A percentile compares a stretch with the other conserved stretches of the same genome.
Conservation (phyloP, 1,284 basidiomycete genomes). For the Paramarasmius palmivorus region DNA sequence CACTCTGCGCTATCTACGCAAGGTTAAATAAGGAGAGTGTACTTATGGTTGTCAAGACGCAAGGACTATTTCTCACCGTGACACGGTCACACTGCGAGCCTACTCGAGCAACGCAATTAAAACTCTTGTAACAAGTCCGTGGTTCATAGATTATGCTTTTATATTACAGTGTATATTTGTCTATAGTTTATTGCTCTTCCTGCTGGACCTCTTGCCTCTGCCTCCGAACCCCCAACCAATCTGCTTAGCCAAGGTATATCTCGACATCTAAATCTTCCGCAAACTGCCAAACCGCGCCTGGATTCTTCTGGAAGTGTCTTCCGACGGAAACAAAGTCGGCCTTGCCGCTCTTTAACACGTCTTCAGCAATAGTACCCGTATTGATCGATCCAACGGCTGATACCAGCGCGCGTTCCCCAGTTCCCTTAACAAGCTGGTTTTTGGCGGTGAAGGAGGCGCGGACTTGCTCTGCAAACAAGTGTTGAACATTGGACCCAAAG, state of each 20-base stretch:
- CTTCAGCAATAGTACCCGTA: slow-evolving; percentile 57
- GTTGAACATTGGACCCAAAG: slow-evolving; percentile 52
- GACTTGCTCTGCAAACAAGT: slow-evolving; percentile 51
- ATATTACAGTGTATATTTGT: not conserved
- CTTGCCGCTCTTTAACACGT: slow-evolving; percentile 54
- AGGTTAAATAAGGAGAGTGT: no score
- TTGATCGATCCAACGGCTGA: slow-evolving; percentile 67
- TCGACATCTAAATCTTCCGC: slow-evolving; percentile 52
- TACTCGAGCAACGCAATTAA: no score
- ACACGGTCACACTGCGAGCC: no score
- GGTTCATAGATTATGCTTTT: slow-evolving; percentile 2
- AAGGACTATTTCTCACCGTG: no score
- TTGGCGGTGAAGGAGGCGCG: slow-evolving; percentile 56
- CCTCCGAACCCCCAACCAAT: slow-evolving; percentile 52
- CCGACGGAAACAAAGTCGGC: slow-evolving; percentile 61
- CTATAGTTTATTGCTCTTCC: slow-evolving; percentile 1
- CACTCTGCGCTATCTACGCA: no score
- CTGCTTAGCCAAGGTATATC: slow-evolving; percentile 45
- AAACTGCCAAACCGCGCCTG: slow-evolving; percentile 49
- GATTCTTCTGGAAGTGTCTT: slow-evolving; percentile 59
- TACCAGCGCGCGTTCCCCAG: slow-evolving; percentile 37
- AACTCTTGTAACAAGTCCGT: no score
- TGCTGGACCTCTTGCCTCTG: slow-evolving; percentile 11
- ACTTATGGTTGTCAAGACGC: no score
- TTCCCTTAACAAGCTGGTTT: slow-evolving; percentile 4